phyloP scores from a whole-genome alignment of 1,139 yeast species.

The Waltiozyma sp. region DNA sequence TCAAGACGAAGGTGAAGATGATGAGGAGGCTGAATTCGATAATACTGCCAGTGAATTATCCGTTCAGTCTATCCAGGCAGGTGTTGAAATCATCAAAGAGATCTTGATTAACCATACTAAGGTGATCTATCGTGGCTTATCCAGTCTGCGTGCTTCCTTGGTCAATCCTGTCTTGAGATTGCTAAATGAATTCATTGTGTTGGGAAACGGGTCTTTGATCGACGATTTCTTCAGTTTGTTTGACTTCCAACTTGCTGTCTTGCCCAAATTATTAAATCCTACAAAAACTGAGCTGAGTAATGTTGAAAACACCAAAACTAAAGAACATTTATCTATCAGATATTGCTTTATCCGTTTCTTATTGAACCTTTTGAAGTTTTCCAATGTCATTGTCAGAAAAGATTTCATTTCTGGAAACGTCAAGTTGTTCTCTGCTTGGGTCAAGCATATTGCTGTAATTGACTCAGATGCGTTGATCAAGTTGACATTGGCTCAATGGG shows the following conservation, averaged over 20 bases:
- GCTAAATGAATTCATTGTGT: conserved; percentile 40
- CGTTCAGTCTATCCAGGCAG: conserved; percentile 12
- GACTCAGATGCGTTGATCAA: conserved; percentile 37
- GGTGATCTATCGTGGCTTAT: conserved; percentile 58
- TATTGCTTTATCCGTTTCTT: conserved; percentile 50
- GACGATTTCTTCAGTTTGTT: conserved; percentile 53
- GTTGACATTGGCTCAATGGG: conserved; percentile 37
- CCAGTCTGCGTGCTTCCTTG: conserved; percentile 43
- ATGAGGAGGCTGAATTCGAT: too few species aligned
- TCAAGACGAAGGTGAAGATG: too few species aligned
- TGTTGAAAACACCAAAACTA: conserved; percentile 21
- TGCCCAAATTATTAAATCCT: conserved; percentile 54
- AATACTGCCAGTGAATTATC: background rate
- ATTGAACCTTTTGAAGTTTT: conserved; percentile 36
- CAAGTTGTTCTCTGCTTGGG: conserved; percentile 50
- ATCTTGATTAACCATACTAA: conserved; percentile 48
- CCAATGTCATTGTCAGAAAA: conserved; percentile 45
- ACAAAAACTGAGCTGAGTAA: conserved; percentile 33
- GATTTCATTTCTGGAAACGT: conserved; percentile 49
- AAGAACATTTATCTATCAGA: conserved; percentile 38
- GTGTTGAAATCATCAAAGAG: conserved; percentile 35
- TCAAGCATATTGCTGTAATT: conserved; percentile 48
- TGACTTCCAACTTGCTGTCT: conserved; percentile 51
- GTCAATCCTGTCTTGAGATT: conserved; percentile 54
- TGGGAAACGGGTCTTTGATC: conserved; percentile 36